A percentile compares a stretch with the other conserved stretches of the same genome.
Conservation (phyloP, 2,329 filamentous ascomycete species). For the Reticulascus tulasneorum region DNA sequence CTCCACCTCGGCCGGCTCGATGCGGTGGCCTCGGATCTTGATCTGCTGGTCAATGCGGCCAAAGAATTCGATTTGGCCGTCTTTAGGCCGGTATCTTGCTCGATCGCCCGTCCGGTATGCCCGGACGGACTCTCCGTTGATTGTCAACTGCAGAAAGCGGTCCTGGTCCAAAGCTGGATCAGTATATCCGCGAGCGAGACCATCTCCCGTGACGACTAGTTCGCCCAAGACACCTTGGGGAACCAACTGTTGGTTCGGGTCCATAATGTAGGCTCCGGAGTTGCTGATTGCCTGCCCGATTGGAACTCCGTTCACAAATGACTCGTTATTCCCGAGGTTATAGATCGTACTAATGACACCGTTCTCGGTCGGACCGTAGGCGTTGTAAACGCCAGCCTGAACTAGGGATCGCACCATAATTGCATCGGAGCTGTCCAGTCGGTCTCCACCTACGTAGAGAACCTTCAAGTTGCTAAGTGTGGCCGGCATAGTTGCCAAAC, state of each 20-base stretch:
- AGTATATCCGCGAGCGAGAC: conserved; percentile 19
- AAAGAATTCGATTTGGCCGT: too few relatives aligned
- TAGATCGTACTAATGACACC: too few relatives aligned
- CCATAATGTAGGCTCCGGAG: conserved; percentile 19
- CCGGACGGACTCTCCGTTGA: too few relatives aligned
- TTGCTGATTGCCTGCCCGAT: conserved; percentile 15
- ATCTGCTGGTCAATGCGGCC: too few relatives aligned
- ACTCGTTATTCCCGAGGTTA: too few relatives aligned
- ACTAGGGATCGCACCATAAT: not conserved
- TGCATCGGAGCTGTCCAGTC: conserved; percentile 2
- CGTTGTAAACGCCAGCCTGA: too few relatives aligned
- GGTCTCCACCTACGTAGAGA: conserved; percentile 30
- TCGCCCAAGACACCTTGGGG: conserved; percentile 22
- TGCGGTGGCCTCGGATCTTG: too few relatives aligned
- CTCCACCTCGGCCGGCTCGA: too few relatives aligned
- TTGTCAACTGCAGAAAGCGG: too few relatives aligned
- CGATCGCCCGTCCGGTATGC: too few relatives aligned
- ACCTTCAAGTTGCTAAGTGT: conserved; percentile 31
- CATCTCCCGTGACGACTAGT: conserved; percentile 21
- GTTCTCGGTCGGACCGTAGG: conserved; percentile 16
- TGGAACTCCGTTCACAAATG: conserved; percentile 11
- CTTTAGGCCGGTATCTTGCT: too few relatives aligned
- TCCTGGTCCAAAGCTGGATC: too few relatives aligned
- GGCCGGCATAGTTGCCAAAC: conserved; percentile 25
- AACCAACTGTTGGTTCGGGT: conserved; percentile 15